Base-by-base conservation (phyloP, 2,329 filamentous ascomycete species). In the Ramichloridium luteum region DNA sequence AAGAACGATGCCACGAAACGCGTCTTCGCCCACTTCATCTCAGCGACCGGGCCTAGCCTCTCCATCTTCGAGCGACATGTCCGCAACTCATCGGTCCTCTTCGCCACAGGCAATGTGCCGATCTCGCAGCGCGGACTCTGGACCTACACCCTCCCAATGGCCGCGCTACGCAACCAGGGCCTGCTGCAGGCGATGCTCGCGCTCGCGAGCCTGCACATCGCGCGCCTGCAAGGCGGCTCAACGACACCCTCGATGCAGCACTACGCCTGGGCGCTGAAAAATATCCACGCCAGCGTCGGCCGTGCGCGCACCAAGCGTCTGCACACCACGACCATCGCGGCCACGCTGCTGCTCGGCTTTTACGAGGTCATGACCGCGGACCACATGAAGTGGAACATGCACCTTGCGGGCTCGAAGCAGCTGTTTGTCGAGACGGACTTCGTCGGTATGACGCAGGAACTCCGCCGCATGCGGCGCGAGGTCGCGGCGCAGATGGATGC, bases 341-440 rank as follows among this genome's bases (percentile, higher is more conserved):
- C 86, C 2, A 85, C 83, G 0, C 64, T 94, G 20, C 62, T 96
- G 5, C 67, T 98, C 5, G 83, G 77, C 0, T 96, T 85, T 54
- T 96, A 93, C 49, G 90, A 96, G 54, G 82, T 94, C 12, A 90
- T 88, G 77, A 80, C 80, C 20, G 88, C 85, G 13, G 88, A 98
- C 44, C 88, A 96, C 48, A 76, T 80, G 34, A 93, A 93, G 54
- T 98, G 90, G 90, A 90, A 82, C 49, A 88, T 81, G 39, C 90
- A 96, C 57, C 64, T 96, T 22, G 74, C 82, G 28, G 90, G 90
- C 9, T 82, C 84, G 6, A 76, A 79, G 25, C 79, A 86, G 40
- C 67, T 96, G 16, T 68, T 96, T 15, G 71, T 73, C 31, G 86
- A 96, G 51, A 80, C 92, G 25, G 79, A 90, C 30, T 81, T 85